These are phyloP conservation scores for Paramyrothecium roridum DNA, from an alignment of 2,329 filamentous ascomycete species.

Conservation along the genomic window DNA sequence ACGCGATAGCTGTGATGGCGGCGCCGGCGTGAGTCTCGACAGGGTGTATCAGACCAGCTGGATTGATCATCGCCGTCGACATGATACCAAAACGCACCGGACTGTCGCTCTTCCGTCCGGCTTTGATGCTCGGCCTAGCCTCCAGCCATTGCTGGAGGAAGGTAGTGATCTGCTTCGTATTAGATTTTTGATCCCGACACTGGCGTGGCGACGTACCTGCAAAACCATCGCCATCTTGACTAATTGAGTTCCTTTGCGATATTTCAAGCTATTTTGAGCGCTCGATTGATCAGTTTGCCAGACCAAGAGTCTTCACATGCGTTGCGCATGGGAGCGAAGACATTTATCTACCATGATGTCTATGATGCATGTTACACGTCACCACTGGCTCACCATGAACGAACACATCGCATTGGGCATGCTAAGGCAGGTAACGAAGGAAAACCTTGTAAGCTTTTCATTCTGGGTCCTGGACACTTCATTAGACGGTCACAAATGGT, in stretches of 20 bases:
- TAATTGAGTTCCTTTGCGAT: not conserved
- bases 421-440: too few relatives aligned
- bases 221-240: not conserved
- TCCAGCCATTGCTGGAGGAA: not conserved
- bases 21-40: not conserved
- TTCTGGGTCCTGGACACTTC: too few relatives aligned
- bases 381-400: not conserved
- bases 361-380: not conserved
- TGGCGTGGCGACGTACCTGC: not conserved
- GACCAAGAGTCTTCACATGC: not conserved
- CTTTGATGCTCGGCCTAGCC: not conserved
- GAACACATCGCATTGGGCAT: not conserved
- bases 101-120: not conserved
- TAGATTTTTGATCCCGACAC: not conserved
- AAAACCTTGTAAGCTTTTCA: too few relatives aligned
- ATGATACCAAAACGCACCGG: not conserved
- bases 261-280: not conserved
- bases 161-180: not conserved
- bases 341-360: not conserved
- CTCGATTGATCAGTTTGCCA: not conserved
- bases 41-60: not conserved
- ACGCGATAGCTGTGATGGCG: not conserved
- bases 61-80: not conserved
- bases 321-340: not conserved
- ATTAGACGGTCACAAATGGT: too few relatives aligned